These are phyloP conservation scores for Drechmeria coniospora DNA, from an alignment of 2,329 filamentous ascomycete genomes.

Conservation along the genomic window DNA sequence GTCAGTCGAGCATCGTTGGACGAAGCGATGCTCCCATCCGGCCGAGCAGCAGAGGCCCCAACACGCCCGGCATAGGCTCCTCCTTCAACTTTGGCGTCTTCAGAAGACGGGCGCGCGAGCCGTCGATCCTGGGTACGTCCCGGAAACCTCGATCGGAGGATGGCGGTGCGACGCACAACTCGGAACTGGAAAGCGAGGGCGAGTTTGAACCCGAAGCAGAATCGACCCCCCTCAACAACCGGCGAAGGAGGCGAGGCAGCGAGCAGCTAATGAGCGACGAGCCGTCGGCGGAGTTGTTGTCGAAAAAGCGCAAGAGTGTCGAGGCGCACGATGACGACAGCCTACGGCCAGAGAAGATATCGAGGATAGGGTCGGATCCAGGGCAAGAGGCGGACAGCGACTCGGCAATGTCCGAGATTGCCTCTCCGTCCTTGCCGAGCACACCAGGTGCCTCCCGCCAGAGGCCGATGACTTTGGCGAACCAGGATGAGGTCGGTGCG, in stretches of 20 bases:
- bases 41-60: slow-evolving; percentile 34
- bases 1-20: slow-evolving; percentile 34
- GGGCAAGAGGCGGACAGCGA: slow-evolving; percentile 16
- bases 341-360: slow-evolving; percentile 21
- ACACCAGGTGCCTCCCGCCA: slow-evolving; percentile 10
- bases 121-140: slow-evolving; percentile 42
- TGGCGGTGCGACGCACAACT: slow-evolving; percentile 14
- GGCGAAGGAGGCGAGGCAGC: slow-evolving; percentile 21
- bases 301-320: slow-evolving; percentile 42
- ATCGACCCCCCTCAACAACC: slow-evolving; percentile 45
- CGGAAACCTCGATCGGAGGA: slow-evolving; percentile 25
- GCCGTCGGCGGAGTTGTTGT: slow-evolving; percentile 14
- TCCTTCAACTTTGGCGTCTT: slow-evolving; percentile 43
- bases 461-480: slow-evolving; percentile 26
- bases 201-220: slow-evolving; percentile 49
- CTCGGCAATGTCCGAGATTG: slow-evolving; percentile 21
- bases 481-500: slow-evolving; percentile 34
- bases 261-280: slow-evolving; percentile 3
- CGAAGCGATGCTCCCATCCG: slow-evolving; percentile 36
- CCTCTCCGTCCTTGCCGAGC: slow-evolving; percentile 18
- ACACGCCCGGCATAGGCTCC: slow-evolving; percentile 31
- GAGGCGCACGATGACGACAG: slow-evolving; percentile 25
- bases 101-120: slow-evolving; percentile 40
- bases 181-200: slow-evolving; percentile 25
- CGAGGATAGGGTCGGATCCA: slow-evolving; percentile 12